phyloP scores from a whole-genome alignment of 768 basidiomycete genomes.

The Galerina sulciceps region DNA sequence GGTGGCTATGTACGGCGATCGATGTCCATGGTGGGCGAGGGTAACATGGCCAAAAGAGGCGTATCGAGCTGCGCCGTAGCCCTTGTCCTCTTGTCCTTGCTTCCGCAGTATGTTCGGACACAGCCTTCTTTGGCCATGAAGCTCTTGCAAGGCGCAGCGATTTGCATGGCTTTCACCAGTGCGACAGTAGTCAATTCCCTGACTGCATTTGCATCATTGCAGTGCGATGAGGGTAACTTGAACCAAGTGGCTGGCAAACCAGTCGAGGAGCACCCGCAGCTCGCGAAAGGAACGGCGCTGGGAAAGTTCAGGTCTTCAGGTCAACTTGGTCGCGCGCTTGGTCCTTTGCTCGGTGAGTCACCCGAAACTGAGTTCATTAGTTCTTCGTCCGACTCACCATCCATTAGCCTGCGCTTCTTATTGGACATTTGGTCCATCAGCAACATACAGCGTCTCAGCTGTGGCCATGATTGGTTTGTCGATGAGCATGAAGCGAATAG shows the following conservation, averaged over 20 bases:
- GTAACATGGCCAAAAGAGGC: constrained; percentile 82
- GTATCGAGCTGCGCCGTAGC: constrained; percentile 73
- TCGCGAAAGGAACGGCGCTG: constrained; percentile 84
- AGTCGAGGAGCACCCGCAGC: constrained; percentile 58
- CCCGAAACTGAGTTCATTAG: neutral
- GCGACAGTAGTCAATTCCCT: constrained; percentile 95
- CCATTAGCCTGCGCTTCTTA: constrained; percentile 81
- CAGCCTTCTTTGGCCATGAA: constrained; percentile 49
- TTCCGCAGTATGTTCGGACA: constrained; percentile 60
- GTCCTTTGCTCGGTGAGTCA: constrained; percentile 81
- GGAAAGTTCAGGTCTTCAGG: constrained; percentile 91
- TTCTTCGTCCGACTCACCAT: neutral
- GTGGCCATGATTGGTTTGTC: constrained; percentile 68
- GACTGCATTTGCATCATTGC: constrained; percentile 88
- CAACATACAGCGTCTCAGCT: constrained; percentile 72
- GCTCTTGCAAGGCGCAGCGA: constrained; percentile 70
- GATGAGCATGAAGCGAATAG: constrained; percentile 56
- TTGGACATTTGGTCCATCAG: constrained; percentile 85
- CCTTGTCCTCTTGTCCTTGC: constrained; percentile 69
- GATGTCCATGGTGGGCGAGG: constrained; percentile 76
- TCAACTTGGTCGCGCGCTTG: constrained; percentile 91
- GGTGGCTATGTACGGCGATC: constrained; percentile 92
- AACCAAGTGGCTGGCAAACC: constrained; percentile 63
- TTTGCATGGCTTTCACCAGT: constrained; percentile 90
- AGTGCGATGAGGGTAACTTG: constrained; percentile 76